A percentile compares a stretch with the other conserved stretches of the same genome.
phyloP scores from a whole-genome alignment of 352 stramenopile genomes.

The Pythium guiyangense region DNA sequence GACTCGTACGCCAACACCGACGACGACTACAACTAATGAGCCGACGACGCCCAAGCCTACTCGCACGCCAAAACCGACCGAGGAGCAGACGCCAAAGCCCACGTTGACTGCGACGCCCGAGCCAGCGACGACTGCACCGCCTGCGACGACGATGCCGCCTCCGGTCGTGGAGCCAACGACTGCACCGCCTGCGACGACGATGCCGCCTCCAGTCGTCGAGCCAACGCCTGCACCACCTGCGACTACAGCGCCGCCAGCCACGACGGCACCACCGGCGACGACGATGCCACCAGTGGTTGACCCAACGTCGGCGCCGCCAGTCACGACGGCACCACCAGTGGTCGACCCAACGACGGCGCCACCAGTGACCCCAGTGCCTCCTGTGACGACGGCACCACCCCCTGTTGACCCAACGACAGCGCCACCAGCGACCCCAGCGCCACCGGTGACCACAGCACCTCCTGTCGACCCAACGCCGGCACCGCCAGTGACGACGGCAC shows the following conservation, averaged over 20 bases:
- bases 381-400: too few species aligned
- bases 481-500: conserved; percentile 7
- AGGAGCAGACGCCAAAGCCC: background rate
- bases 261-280: background rate
- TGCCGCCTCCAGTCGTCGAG: background rate
- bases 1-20: background rate
- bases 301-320: background rate
- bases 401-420: too few species aligned
- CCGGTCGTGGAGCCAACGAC: background rate
- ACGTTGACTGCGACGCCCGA: background rate
- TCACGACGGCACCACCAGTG: background rate
- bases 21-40: too few species aligned
- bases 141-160: background rate
- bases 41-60: too few species aligned
- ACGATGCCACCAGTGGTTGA: background rate
- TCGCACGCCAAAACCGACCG: too few species aligned
- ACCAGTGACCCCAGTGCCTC: conserved; percentile 1
- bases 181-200: background rate
- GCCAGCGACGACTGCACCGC: background rate
- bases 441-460: background rate
- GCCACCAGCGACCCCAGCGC: too few species aligned
- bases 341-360: conserved; percentile 5
- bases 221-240: background rate
- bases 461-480: too few species aligned
- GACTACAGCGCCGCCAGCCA: background rate